A percentile compares a stretch with the other conserved stretches of the same genome.
Conservation (phyloP, 192 early-diverging fungal genomes). For the Coemansia sp. region DNA sequence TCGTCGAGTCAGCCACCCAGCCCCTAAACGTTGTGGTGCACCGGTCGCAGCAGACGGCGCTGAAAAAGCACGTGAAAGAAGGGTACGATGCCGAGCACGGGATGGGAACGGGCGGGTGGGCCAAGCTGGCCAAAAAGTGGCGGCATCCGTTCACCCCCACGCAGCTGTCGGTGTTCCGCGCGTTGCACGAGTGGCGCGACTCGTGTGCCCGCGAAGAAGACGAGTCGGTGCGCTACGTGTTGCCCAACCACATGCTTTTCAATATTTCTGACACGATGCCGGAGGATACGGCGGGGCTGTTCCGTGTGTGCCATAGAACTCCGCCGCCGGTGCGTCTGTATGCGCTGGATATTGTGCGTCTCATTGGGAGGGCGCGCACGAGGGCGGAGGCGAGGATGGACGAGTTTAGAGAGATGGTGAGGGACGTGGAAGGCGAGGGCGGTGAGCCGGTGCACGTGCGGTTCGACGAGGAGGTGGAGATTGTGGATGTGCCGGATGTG, state of each 20-base stretch:
- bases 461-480: conserved; percentile 20
- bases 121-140: conserved; percentile 64
- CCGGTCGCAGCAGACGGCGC: conserved; percentile 67
- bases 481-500: conserved; percentile 12
- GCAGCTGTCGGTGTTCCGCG: conserved; percentile 80
- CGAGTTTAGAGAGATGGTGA: neutral
- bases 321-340: conserved; percentile 87
- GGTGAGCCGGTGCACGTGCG: conserved; percentile 33
- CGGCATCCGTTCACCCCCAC: conserved; percentile 56
- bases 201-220: conserved; percentile 88
- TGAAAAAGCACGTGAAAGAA: conserved; percentile 77
- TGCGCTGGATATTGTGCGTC: conserved; percentile 67
- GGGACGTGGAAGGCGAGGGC: neutral
- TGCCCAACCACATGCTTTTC: conserved; percentile 90
- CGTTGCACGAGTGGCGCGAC: conserved; percentile 92
- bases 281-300: conserved; percentile 60
- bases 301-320: conserved; percentile 74
- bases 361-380: conserved; percentile 39
- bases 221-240: conserved; percentile 82
- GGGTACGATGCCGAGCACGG: conserved; percentile 81
- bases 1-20: conserved; percentile 18
- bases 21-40: conserved; percentile 49
- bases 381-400: conserved; percentile 12
- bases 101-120: conserved; percentile 79
- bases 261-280: conserved; percentile 74